Percentiles rank a stretch among this genome's conserved stretches.
phyloP scores from a whole-genome alignment of 75 land plant species.

The Chamaecyparis obtusa region DNA sequence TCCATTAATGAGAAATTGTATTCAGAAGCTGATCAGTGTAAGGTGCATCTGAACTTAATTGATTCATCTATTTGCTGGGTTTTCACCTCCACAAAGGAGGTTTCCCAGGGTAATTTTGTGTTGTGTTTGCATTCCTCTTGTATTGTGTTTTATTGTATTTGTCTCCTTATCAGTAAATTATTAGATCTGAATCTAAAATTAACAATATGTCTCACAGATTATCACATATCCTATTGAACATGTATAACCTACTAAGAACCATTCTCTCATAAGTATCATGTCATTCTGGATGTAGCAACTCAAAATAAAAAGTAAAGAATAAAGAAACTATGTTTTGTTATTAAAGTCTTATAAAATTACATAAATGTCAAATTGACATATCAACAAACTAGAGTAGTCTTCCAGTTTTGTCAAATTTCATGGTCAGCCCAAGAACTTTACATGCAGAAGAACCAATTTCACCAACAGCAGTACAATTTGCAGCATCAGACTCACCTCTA shows the following conservation, averaged over 20 bases:
- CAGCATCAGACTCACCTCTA: background rate
- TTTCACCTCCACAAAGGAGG: no score
- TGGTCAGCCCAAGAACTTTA: background rate
- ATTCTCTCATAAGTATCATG: background rate
- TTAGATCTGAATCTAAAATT: no score
- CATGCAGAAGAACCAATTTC: no score
- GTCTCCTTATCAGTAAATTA: no score
- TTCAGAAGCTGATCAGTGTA: no score
- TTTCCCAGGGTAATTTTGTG: no score
- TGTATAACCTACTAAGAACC: background rate
- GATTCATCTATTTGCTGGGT: no score
- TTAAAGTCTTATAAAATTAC: background rate
- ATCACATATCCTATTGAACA: background rate
- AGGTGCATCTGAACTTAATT: no score
- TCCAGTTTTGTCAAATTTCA: background rate
- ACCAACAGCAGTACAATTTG: no score
- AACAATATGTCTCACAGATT: background rate
- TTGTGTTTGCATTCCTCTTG: no score
- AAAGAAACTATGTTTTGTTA: background rate
- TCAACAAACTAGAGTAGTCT: background rate
- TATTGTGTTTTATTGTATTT: no score
- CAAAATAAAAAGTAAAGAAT: background rate
- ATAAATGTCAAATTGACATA: background rate
- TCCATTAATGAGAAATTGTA: no score
- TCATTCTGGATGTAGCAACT: background rate